Percentiles rank a stretch among this genome's conserved stretches.
These are phyloP conservation scores for Copromyces sp. DNA, from an alignment of 495 filamentous ascomycete species.

Conservation along the genomic window DNA sequence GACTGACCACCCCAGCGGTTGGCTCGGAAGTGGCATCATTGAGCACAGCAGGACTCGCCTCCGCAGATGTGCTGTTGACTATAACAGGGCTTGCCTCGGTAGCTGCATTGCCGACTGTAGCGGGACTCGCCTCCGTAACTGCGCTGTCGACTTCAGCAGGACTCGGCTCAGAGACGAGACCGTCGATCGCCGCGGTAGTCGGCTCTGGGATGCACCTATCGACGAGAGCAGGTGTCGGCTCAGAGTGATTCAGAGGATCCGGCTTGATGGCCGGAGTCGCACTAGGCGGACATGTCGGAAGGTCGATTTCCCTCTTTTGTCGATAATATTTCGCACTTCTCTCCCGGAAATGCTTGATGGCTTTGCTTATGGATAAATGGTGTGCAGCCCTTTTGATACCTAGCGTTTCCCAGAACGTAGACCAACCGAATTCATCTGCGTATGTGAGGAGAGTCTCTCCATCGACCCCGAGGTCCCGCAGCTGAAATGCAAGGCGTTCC, in stretches of 20 bases:
- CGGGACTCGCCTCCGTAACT: not conserved
- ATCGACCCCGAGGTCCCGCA: slow-evolving; percentile 50
- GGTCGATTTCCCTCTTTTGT: not conserved
- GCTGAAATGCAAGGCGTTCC: slow-evolving; percentile 34
- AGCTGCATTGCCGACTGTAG: not conserved
- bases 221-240: not conserved
- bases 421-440: slow-evolving; percentile 12
- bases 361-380: slow-evolving; percentile 22
- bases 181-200: not conserved
- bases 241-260: not conserved
- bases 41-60: not conserved
- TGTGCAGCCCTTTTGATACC: slow-evolving; percentile 25
- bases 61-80: not conserved
- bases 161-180: not conserved
- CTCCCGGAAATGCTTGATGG: slow-evolving; percentile 19
- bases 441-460: slow-evolving; percentile 51
- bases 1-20: not conserved
- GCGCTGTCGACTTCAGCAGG: not conserved
- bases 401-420: slow-evolving; percentile 19
- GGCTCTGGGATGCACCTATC: not conserved
- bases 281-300: not conserved
- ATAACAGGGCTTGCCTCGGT: too few species aligned
- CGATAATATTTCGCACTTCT: slow-evolving; percentile 21
- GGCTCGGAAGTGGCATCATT: not conserved
- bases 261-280: not conserved